These are phyloP conservation scores for Paramecium primaurelia DNA, from an alignment of 73 alveolate genomes.

Conservation along the genomic window DNA sequence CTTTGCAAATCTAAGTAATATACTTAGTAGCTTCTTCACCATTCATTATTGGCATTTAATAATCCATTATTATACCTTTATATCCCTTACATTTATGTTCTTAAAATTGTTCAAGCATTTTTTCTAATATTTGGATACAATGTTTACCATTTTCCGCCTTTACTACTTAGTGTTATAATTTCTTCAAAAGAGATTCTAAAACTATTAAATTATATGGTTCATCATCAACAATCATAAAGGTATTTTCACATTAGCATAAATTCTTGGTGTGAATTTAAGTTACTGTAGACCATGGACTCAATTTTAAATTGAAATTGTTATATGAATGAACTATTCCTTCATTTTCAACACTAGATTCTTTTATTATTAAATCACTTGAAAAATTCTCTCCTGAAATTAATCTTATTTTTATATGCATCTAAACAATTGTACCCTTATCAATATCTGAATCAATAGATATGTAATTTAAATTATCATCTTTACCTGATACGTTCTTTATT, in stretches of 20 bases:
- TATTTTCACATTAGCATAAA: background rate
- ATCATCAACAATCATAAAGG: slow-evolving; percentile 2
- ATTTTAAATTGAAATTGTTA: background rate
- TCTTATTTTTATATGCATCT: background rate
- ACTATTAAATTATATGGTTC: slow-evolving; percentile 41
- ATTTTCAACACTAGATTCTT: background rate
- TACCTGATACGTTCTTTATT: background rate
- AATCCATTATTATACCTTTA: slow-evolving; percentile 37
- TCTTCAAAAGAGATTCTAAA: background rate
- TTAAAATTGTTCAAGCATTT: background rate
- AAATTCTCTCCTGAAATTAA: background rate
- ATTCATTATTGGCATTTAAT: slow-evolving; percentile 34
- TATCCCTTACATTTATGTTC: slow-evolving; percentile 26
- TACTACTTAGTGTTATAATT: background rate
- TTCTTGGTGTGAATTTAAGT: background rate
- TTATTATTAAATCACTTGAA: background rate
- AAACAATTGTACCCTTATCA: background rate
- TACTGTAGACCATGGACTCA: background rate
- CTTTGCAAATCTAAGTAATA: background rate
- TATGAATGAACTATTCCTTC: background rate
- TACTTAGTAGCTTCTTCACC: slow-evolving; percentile 22
- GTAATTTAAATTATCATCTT: background rate
- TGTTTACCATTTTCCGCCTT: slow-evolving; percentile 29
- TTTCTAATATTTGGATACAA: background rate
- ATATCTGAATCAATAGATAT: background rate